phyloP scores from a whole-genome alignment of 768 basidiomycete species.

The Tephrocybe sp. region DNA sequence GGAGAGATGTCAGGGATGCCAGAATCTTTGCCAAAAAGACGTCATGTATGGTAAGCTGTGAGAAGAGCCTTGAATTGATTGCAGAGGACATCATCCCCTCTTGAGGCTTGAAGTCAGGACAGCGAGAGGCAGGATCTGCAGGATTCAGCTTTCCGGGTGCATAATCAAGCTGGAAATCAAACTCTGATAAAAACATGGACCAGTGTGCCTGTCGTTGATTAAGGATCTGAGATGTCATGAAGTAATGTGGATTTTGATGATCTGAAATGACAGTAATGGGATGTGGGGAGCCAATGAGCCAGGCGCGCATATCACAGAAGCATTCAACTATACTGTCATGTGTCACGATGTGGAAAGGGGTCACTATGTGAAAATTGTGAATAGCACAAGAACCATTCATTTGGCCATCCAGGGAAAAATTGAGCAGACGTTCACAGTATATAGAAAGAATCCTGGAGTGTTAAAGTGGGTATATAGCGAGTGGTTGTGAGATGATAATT shows the following conservation, averaged over 20 bases:
- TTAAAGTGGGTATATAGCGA: no score
- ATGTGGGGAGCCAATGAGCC: slow-evolving; percentile 27
- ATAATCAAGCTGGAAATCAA: slow-evolving; percentile 32
- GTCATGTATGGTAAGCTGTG: slow-evolving; percentile 26
- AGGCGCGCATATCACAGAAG: slow-evolving; percentile 33
- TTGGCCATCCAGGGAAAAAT: no score
- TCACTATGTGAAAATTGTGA: no score
- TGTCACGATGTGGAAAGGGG: no score
- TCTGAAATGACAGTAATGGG: slow-evolving; percentile 27
- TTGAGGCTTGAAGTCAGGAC: slow-evolving; percentile 30
- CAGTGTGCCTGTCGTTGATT: slow-evolving; percentile 47
- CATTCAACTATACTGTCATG: slow-evolving; percentile 42
- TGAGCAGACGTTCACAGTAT: no score
- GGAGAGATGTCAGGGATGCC: not conserved
- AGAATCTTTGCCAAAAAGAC: slow-evolving; percentile 16
- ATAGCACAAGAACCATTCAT: no score
- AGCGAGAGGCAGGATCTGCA: slow-evolving; percentile 30
- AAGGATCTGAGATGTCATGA: slow-evolving; percentile 36
- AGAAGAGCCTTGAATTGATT: slow-evolving; percentile 28
- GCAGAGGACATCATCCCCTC: slow-evolving; percentile 25
- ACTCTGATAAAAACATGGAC: slow-evolving; percentile 41
- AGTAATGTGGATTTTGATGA: slow-evolving; percentile 46
- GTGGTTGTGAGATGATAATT: no score
- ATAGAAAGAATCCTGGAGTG: no score
- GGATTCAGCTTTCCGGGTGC: slow-evolving; percentile 27